Percentiles rank a stretch among this genome's conserved stretches.
Evolutionary conservation across 768 basidiomycete species (phyloP).

Genomic region (Psilocybe azurescens): DNA sequence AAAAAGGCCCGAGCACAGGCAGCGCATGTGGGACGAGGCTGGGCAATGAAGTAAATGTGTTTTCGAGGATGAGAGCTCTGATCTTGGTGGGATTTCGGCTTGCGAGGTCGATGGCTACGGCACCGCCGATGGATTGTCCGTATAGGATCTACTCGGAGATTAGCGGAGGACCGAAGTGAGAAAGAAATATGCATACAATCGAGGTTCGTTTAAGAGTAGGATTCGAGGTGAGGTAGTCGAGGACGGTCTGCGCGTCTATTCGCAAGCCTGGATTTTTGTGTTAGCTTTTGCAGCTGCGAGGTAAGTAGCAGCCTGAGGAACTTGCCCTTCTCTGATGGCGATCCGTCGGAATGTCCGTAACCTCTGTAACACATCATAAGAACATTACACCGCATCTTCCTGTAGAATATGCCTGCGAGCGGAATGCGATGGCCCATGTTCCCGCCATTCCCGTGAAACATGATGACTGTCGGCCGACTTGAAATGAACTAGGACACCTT

Average conservation of each 20-base stretch:
- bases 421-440: constrained; percentile 92
- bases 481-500: constrained; percentile 42
- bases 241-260: constrained; percentile 83
- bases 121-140: constrained; percentile 91
- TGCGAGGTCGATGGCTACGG: constrained; percentile 89
- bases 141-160: constrained; percentile 63
- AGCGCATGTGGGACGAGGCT: constrained; percentile 81
- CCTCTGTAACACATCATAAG: constrained; percentile 94
- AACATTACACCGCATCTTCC: constrained; percentile 89
- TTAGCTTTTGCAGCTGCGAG: background rate
- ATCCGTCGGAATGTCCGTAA: constrained; percentile 91
- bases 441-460: constrained; percentile 93
- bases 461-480: constrained; percentile 81
- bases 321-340: constrained; percentile 83
- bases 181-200: constrained; percentile 52
- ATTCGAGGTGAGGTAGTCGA: constrained; percentile 75
- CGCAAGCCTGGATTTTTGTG: constrained; percentile 58
- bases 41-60: constrained; percentile 89
- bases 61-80: constrained; percentile 84
- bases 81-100: constrained; percentile 77
- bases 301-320: background rate
- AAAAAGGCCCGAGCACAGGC: constrained; percentile 72
- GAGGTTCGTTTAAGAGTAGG: constrained; percentile 67
- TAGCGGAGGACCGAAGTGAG: background rate
- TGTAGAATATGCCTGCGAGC: constrained; percentile 80